phyloP scores from a whole-genome alignment of 805 yeast species.

The Cyberlindnera mycetangii region DNA sequence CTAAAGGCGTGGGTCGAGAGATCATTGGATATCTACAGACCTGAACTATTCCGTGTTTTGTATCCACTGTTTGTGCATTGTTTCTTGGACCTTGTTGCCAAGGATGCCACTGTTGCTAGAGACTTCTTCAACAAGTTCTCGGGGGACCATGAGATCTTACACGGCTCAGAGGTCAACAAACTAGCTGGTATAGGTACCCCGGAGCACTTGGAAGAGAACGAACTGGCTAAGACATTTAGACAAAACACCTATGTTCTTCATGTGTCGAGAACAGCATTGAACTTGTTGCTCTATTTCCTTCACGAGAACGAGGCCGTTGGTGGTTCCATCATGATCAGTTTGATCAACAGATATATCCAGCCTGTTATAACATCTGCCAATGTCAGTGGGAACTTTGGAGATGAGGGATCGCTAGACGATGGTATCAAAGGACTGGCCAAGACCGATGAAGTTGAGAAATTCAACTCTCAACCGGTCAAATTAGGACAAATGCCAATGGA shows the following conservation, averaged over 20 bases:
- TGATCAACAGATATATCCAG: constrained; percentile 79
- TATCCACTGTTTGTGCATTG: constrained; percentile 94
- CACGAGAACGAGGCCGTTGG: constrained; percentile 93
- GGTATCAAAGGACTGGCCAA: constrained; percentile 31
- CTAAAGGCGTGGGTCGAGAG: constrained; percentile 87
- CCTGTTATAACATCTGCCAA: constrained; percentile 45
- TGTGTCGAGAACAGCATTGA: constrained; percentile 81
- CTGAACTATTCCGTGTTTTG: constrained; percentile 77
- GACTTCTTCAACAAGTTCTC: constrained; percentile 72
- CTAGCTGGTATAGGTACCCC: constrained; percentile 72
- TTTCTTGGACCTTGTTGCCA: constrained; percentile 72
- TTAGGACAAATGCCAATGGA: constrained; percentile 86
- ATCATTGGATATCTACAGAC: constrained; percentile 86
- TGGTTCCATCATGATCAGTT: constrained; percentile 80
- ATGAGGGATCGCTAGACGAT: constrained; percentile 40
- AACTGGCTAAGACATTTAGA: constrained; percentile 71
- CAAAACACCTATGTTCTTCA: constrained; percentile 69
- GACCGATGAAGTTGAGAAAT: constrained; percentile 47
- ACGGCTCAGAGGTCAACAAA: constrained; percentile 71
- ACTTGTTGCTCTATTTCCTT: constrained; percentile 76
- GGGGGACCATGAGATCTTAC: constrained; percentile 69
- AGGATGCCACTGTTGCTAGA: constrained; percentile 62
- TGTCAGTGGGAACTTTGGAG: constrained; percentile 25
- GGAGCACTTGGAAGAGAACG: constrained; percentile 81
- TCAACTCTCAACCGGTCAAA: constrained; percentile 70